A percentile compares a stretch with the other conserved stretches of the same genome.
phyloP scores from a whole-genome alignment of 192 early-diverging fungal species.

The Glomus cerebriforme region DNA sequence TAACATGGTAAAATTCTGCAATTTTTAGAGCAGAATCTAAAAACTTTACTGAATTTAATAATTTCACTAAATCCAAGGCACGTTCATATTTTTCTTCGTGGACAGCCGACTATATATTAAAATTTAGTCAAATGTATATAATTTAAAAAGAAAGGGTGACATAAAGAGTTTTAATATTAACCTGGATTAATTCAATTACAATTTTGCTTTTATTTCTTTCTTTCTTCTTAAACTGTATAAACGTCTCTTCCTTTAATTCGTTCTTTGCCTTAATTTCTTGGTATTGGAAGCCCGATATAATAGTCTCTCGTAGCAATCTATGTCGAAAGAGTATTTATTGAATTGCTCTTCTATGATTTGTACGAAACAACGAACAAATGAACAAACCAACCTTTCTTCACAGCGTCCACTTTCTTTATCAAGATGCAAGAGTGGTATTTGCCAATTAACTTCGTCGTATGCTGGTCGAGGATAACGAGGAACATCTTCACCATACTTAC shows the following conservation, averaged over 20 bases:
- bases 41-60: conserved; percentile 62
- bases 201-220: conserved; percentile 82
- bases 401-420: conserved; percentile 42
- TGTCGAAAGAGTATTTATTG: conserved; percentile 43
- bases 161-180: conserved; percentile 35
- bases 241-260: conserved; percentile 32
- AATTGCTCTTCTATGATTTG: conserved; percentile 30
- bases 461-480: conserved; percentile 76
- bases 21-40: conserved; percentile 86
- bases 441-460: conserved; percentile 62
- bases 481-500: conserved; percentile 52
- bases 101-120: conserved; percentile 61
- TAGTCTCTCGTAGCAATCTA: conserved; percentile 48
- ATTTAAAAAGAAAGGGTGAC: neutral
- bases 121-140: conserved; percentile 19
- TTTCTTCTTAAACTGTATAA: conserved; percentile 47
- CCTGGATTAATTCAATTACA: conserved; percentile 73
- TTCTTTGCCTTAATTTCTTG: conserved; percentile 55
- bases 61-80: conserved; percentile 74
- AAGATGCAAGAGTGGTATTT: conserved; percentile 65
- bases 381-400: conserved; percentile 45
- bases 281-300: conserved; percentile 59
- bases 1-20: conserved; percentile 66
- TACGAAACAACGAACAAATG: neutral
- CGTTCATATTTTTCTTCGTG: conserved; percentile 74